Evolutionary conservation across 2,329 filamentous ascomycete genomes (phyloP).

Genomic region (Aspergillus felis): DNA sequence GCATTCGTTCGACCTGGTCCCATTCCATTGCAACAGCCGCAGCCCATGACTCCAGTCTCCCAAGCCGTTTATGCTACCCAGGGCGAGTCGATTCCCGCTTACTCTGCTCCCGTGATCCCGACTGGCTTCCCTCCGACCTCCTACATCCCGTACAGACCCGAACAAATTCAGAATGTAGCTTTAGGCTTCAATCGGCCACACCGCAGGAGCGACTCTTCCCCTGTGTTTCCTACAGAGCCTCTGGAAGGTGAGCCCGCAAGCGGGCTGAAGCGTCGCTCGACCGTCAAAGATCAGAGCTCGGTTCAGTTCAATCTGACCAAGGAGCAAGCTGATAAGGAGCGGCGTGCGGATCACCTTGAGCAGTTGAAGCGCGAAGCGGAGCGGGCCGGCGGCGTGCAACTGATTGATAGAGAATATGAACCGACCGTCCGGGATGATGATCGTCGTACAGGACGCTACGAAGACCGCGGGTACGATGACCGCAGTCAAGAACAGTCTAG

Average conservation of each 20-base stretch:
- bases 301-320: conserved; percentile 58
- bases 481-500: conserved; percentile 12
- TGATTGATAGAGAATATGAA: conserved; percentile 28
- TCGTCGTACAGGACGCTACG: conserved; percentile 13
- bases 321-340: conserved; percentile 51
- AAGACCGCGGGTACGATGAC: conserved; percentile 18
- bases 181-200: conserved; percentile 9
- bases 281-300: conserved; percentile 39
- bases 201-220: conserved; percentile 47
- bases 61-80: conserved; percentile 60
- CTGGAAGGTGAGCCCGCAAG: conserved; percentile 18
- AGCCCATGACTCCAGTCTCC: conserved; percentile 71
- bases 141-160: conserved; percentile 15
- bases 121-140: conserved; percentile 30
- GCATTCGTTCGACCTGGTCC: conserved; percentile 50
- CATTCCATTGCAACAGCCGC: conserved; percentile 77
- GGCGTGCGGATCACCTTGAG: conserved; percentile 26
- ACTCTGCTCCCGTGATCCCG: conserved; percentile 39
- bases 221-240: conserved; percentile 35
- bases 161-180: conserved; percentile 6
- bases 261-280: conserved; percentile 30
- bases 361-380: conserved; percentile 18
- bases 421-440: conserved; percentile 13
- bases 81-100: conserved; percentile 35
- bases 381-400: conserved; percentile 19